Percentiles rank a stretch among this genome's conserved stretches.
phyloP scores from a whole-genome alignment of 164 flowering plant genomes.

The Dillenia suffruticosa region DNA sequence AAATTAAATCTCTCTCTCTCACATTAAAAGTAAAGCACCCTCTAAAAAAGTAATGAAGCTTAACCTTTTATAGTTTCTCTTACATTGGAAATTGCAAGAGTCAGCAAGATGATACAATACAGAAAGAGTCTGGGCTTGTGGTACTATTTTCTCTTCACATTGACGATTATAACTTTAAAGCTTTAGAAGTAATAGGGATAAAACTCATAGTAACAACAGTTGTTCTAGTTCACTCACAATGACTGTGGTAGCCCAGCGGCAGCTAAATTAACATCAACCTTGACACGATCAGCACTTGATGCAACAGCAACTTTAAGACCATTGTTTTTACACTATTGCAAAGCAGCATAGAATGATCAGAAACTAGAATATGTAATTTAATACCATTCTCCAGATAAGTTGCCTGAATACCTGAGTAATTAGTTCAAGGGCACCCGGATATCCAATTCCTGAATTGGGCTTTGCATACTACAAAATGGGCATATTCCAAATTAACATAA shows the following conservation, averaged over 20 bases:
- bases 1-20: too few species aligned
- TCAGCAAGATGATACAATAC: too few species aligned
- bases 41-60: too few species aligned
- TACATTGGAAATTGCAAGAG: too few species aligned
- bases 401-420: slow-evolving; percentile 53
- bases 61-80: too few species aligned
- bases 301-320: slow-evolving; percentile 99
- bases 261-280: slow-evolving; percentile 89
- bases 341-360: slow-evolving; percentile 6
- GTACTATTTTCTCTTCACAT: too few species aligned
- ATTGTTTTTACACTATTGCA: slow-evolving; percentile 69
- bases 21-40: too few species aligned
- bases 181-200: too few species aligned
- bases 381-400: not conserved
- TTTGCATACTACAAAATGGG: slow-evolving; percentile 70
- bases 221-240: slow-evolving; percentile 41
- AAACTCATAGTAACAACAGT: too few species aligned
- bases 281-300: slow-evolving; percentile 97
- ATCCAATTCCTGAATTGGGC: slow-evolving; percentile 92
- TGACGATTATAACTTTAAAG: too few species aligned
- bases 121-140: too few species aligned
- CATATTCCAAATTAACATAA: slow-evolving; percentile 3
- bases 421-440: slow-evolving; percentile 94
- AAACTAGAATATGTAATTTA: slow-evolving; percentile 1
- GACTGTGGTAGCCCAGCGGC: slow-evolving; percentile 85